Evolutionary conservation across 345 rosid species (phyloP), one percentile per base, ranked within the genome.

Genomic region (Eucalyptus erythrocorys): DNA sequence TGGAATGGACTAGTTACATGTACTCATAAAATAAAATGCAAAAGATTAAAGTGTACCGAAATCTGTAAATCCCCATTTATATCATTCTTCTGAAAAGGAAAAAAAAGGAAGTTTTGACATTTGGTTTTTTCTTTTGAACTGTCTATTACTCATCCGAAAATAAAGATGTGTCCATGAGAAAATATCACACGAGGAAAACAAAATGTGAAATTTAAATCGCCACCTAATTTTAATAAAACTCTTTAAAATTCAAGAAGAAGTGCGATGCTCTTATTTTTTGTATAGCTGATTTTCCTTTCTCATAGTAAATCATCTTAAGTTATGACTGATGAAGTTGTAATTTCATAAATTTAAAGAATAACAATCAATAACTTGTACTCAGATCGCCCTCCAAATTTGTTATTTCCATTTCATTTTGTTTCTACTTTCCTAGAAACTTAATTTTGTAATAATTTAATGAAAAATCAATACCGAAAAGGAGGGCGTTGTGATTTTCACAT

Each of bases 41-140:
- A 66, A 66, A 15, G 3, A 66, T 32, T 32, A 66, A 32, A 66
- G 21, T 16, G 12, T 8, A 32, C 0, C 0, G 6, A 66, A 66
- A 66, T 64, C 3, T 3, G 1, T n/a, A 3, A n/a, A 64, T 30
- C 19, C 0, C 71, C 37, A n/a, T 66, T 0, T 13, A 3, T 16
- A 0, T 32, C 16, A 1, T 64, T 17, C 0, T 1, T 6, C 5
- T 34, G 10, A 32, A 8, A 64, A 30, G 12, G 48, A 13, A 7
- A 4, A n/a, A 32, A 66, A 49, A 5, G 0, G 3, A 66, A n/a
- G 17, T 32, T 66, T 2, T 16, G 22, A 37, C 3, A 66, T 66
- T 4, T 32, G 1, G 1, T 4, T 32, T 32, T 32, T 66, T 3
- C 42, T 66, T 4, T 66, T 0, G 11, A 66, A 32, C 12, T 1